Evolutionary conservation across 2,329 filamentous ascomycete species (phyloP).

Genomic region (Aspergillaceae sp.): DNA sequence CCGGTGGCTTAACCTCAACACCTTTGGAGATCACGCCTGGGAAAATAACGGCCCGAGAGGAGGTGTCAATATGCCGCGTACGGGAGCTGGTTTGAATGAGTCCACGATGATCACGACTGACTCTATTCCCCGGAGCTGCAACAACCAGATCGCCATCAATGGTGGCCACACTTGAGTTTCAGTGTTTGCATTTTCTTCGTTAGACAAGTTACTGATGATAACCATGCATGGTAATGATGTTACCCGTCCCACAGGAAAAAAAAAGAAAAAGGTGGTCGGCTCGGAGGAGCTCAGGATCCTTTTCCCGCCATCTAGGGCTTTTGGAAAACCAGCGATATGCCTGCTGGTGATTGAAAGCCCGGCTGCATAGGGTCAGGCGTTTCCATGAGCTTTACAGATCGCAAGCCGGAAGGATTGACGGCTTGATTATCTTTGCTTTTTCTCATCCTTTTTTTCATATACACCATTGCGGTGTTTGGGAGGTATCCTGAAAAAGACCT

Average conservation of each 20-base stretch:
- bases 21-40: constrained; percentile 67
- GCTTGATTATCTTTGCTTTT: constrained; percentile 19
- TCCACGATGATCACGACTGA: constrained; percentile 23
- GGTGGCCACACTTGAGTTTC: constrained; percentile 27
- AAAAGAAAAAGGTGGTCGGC: background rate
- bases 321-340: background rate
- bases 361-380: constrained; percentile 24
- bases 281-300: background rate
- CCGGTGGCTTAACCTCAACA: constrained; percentile 78
- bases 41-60: constrained; percentile 26
- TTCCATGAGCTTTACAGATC: constrained; percentile 22
- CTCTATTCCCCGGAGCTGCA: constrained; percentile 26
- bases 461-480: too few species aligned
- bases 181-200: too few species aligned
- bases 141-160: constrained; percentile 34
- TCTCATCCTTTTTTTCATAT: constrained; percentile 4
- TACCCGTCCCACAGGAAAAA: constrained; percentile 9
- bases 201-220: too few species aligned
- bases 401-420: constrained; percentile 16
- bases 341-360: background rate
- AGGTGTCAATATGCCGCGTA: constrained; percentile 18
- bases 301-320: background rate
- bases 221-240: too few species aligned
- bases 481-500: constrained; percentile 3
- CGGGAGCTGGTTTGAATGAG: constrained; percentile 25